phyloP scores from a whole-genome alignment of 768 basidiomycete genomes.

The Fistulinella prunicolor region DNA sequence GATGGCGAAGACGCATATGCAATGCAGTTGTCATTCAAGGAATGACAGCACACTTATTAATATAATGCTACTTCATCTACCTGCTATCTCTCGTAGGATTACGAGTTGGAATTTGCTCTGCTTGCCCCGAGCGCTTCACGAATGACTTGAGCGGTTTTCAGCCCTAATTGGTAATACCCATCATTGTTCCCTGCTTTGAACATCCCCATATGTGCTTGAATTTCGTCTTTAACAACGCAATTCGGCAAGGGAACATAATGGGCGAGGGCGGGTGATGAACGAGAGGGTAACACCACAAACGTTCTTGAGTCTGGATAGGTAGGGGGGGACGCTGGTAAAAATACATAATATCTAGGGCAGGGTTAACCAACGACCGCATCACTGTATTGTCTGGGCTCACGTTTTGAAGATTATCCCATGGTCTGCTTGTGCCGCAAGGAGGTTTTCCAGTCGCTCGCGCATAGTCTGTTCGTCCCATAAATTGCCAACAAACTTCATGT shows the following conservation, averaged over 20 bases:
- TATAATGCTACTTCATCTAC: conserved; percentile 6
- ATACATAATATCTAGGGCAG: conserved; percentile 68
- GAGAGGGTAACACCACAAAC: conserved; percentile 72
- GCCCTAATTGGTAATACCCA: conserved; percentile 84
- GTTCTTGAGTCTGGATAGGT: conserved; percentile 55
- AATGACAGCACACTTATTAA: conserved; percentile 9
- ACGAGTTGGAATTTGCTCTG: neutral
- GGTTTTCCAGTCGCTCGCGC: conserved; percentile 54
- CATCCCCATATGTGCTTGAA: conserved; percentile 87
- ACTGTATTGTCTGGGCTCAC: conserved; percentile 43
- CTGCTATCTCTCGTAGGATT: neutral
- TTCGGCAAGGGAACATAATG: conserved; percentile 69
- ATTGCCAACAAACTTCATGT: conserved; percentile 85
- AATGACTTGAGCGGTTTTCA: conserved; percentile 60
- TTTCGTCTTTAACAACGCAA: conserved; percentile 65
- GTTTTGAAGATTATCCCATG: conserved; percentile 69
- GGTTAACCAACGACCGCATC: neutral
- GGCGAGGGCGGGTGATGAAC: conserved; percentile 42
- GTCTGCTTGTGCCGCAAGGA: conserved; percentile 58
- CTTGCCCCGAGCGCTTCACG: conserved; percentile 47
- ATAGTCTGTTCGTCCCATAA: conserved; percentile 77
- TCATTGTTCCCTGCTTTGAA: conserved; percentile 80
- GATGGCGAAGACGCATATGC: conserved; percentile 95
- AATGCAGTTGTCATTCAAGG: conserved; percentile 69
- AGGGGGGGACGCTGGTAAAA: conserved; percentile 69